These are phyloP conservation scores for Fraxinus excelsior DNA, from an alignment of 257 asterid genomes.

Conservation along the genomic window DNA sequence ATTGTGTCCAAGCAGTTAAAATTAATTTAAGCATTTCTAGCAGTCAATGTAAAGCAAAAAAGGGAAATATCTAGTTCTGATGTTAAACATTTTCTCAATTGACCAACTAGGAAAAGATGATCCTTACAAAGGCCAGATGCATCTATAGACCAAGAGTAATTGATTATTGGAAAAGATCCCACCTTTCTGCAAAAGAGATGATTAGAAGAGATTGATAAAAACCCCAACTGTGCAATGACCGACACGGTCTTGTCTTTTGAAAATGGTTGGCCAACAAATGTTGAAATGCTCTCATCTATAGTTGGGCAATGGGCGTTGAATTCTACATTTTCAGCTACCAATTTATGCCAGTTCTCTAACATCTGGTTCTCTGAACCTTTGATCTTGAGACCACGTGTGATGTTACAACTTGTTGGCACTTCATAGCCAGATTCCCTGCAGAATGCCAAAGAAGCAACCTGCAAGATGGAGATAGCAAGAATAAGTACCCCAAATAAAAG, in stretches of 20 bases:
- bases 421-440: slow-evolving; percentile 32
- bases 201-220: slow-evolving; percentile 32
- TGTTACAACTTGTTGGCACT: slow-evolving; percentile 28
- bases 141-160: neutral
- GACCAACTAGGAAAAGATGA: neutral
- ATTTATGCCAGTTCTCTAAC: slow-evolving; percentile 25
- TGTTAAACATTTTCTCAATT: neutral
- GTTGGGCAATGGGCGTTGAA: slow-evolving; percentile 41
- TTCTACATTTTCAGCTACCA: slow-evolving; percentile 30
- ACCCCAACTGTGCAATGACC: slow-evolving; percentile 25
- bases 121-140: neutral
- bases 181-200: slow-evolving; percentile 42
- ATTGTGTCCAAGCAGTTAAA: neutral
- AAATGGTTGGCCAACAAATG: slow-evolving; percentile 24
- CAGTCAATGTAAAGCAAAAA: neutral
- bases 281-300: slow-evolving; percentile 20
- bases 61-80: neutral
- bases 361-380: slow-evolving; percentile 31
- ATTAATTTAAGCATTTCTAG: slow-evolving; percentile 15
- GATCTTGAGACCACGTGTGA: slow-evolving; percentile 42
- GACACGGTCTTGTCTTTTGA: slow-evolving; percentile 26
- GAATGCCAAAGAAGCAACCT: slow-evolving; percentile 50
- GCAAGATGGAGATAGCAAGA: slow-evolving; percentile 27
- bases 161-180: slow-evolving; percentile 12
- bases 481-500: slow-evolving; percentile 15